A percentile compares a stretch with the other conserved stretches of the same genome.
Evolutionary conservation across 208 protist species (phyloP).

Genomic region (Phytomonas sp.): DNA sequence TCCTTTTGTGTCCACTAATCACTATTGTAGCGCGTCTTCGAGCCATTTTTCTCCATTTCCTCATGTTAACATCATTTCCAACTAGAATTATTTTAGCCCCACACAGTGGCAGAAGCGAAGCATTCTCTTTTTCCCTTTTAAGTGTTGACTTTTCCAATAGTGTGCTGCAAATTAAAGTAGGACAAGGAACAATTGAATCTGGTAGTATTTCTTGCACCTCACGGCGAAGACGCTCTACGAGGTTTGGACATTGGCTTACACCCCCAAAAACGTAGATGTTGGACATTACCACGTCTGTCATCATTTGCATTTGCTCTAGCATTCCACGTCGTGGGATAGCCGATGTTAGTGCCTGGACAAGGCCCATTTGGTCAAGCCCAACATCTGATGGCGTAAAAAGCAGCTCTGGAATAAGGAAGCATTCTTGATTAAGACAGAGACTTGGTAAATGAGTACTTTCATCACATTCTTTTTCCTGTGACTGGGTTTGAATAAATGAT

Average conservation of each 20-base stretch:
- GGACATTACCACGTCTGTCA: not conserved
- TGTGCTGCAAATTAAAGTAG: not conserved
- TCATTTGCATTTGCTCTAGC: slow-evolving; percentile 4
- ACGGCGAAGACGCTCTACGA: slow-evolving; percentile 27
- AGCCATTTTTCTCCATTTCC: not conserved
- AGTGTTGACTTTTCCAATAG: not conserved
- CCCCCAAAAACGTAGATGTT: slow-evolving; percentile 50
- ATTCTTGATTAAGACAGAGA: slow-evolving; percentile 53
- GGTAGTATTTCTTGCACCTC: slow-evolving; percentile 23
- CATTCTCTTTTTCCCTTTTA: not conserved
- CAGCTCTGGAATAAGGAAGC: slow-evolving; percentile 69
- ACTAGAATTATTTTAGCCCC: not conserved
- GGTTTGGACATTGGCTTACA: slow-evolving; percentile 22
- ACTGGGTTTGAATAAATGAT: slow-evolving; percentile 18
- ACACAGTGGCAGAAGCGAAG: not conserved
- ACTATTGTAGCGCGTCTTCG: not conserved
- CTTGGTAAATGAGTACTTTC: slow-evolving; percentile 5
- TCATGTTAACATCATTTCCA: not conserved
- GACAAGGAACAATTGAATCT: not conserved
- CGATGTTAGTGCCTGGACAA: slow-evolving; percentile 31
- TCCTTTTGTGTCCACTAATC: not conserved
- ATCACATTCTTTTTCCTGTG: slow-evolving; percentile 10
- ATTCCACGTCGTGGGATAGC: not conserved
- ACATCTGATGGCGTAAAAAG: slow-evolving; percentile 67
- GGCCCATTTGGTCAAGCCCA: slow-evolving; percentile 49